phyloP scores from a whole-genome alignment of 768 basidiomycete species.

The Boletus vermiculosoides region DNA sequence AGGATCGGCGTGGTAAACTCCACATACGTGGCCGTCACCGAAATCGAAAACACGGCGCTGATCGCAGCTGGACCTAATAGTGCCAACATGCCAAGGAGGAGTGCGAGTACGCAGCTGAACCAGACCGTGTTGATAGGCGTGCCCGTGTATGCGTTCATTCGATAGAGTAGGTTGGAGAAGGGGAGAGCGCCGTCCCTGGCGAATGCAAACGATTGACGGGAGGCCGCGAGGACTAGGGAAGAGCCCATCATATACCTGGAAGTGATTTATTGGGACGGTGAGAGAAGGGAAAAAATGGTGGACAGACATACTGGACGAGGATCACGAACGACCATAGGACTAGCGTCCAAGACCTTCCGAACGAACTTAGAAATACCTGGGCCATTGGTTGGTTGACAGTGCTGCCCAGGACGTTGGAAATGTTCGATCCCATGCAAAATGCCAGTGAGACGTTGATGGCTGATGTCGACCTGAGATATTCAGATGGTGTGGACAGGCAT shows the following conservation, averaged over 20 bases:
- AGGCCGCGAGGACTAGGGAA: slow-evolving; percentile 41
- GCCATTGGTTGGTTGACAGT: slow-evolving; percentile 42
- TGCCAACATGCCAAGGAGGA: slow-evolving; percentile 49
- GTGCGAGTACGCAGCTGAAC: slow-evolving; percentile 42
- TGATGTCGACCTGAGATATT: slow-evolving; percentile 5
- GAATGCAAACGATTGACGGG: slow-evolving; percentile 55
- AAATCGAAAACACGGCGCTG: slow-evolving; percentile 52
- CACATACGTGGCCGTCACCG: slow-evolving; percentile 43
- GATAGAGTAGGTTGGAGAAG: slow-evolving; percentile 49
- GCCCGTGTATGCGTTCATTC: slow-evolving; percentile 47
- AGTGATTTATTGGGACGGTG: not conserved
- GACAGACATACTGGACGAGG: slow-evolving; percentile 39
- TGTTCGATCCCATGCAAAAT: slow-evolving; percentile 55
- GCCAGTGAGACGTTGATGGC: slow-evolving; percentile 54
- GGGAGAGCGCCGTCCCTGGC: slow-evolving; percentile 60
- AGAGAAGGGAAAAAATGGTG: not conserved
- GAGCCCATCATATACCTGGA: slow-evolving; percentile 46
- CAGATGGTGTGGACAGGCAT: not conserved
- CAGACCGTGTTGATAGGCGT: slow-evolving; percentile 63
- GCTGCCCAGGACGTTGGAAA: slow-evolving; percentile 36
- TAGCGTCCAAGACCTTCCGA: slow-evolving; percentile 42
- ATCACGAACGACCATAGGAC: slow-evolving; percentile 54
- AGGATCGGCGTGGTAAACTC: slow-evolving; percentile 46
- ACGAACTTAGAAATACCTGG: slow-evolving; percentile 37
- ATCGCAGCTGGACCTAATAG: slow-evolving; percentile 55